These are phyloP conservation scores for Neonectria punicea DNA, from an alignment of 2,329 filamentous ascomycete genomes.

Conservation along the genomic window DNA sequence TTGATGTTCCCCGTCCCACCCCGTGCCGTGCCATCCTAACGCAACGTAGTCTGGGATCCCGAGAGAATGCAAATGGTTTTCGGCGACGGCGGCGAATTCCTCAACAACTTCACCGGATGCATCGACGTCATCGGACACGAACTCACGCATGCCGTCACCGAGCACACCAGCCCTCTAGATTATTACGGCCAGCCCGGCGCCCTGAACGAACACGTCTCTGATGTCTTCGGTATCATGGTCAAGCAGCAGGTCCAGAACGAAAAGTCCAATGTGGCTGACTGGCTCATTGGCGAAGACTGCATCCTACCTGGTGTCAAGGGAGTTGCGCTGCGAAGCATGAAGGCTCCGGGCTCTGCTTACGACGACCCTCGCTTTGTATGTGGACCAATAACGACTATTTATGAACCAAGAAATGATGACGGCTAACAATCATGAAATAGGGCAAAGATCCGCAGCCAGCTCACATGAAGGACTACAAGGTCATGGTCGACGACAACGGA, in stretches of 20 bases:
- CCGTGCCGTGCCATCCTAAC: slow-evolving; percentile 7
- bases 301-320: slow-evolving; percentile 63
- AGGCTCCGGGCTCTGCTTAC: slow-evolving; percentile 63
- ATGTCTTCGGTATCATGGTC: slow-evolving; percentile 67
- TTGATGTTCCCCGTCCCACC: not conserved
- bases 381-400: slow-evolving; percentile 10
- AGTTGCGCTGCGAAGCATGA: slow-evolving; percentile 64
- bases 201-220: slow-evolving; percentile 66
- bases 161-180: slow-evolving; percentile 60
- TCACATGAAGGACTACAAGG: slow-evolving; percentile 57
- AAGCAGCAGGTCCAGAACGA: slow-evolving; percentile 63
- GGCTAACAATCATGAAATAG: slow-evolving; percentile 36
- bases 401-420: not conserved
- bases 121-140: slow-evolving; percentile 69
- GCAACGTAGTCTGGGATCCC: slow-evolving; percentile 58
- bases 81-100: slow-evolving; percentile 63
- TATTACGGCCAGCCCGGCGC: slow-evolving; percentile 65
- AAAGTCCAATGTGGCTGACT: slow-evolving; percentile 59
- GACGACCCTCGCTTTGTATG: slow-evolving; percentile 61
- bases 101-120: slow-evolving; percentile 62
- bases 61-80: slow-evolving; percentile 63
- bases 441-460: slow-evolving; percentile 64
- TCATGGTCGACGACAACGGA: slow-evolving; percentile 58
- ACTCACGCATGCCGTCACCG: slow-evolving; percentile 65
- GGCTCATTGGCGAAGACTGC: slow-evolving; percentile 65